Base-by-base conservation (phyloP, 2,329 filamentous ascomycete species). In the Fusarium euwallaceae region DNA sequence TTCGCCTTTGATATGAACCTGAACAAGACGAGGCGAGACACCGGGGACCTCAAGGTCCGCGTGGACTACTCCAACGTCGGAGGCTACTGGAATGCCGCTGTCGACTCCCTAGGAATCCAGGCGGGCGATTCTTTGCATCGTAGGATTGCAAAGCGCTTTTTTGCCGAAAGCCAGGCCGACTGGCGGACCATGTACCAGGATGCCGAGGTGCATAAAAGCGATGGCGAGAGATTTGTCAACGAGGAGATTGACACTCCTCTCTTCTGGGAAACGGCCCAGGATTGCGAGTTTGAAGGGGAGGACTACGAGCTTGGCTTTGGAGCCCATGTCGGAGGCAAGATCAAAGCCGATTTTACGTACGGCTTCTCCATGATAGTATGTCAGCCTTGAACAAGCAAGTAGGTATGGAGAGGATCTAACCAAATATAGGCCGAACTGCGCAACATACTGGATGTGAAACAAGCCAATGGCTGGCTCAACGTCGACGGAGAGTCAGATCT, bases 1-100 rank as follows among this genome's bases (percentile, higher is more conserved):
- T 65, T 72, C 2, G 17, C 60, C 11, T 72, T 72, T 8, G 67
- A 72, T 24, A 34, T 53, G 12, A 66, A 67, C 64, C 45, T 66
- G 6, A 48, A 56, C 4, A 4, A 29, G 0, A 11, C 32, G 17
- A 6, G 16, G 5, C 37, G 66, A 6, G n/a, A 2, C 12, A 34
- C 32, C 0, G 51, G 34, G 3, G 1, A 68, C 2, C 22, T 34
- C 2, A 22, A 32, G 8, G 41, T 66, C 14, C 34, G 66, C n/a
- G 59, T 68, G 8, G 61, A 68, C 27, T 29, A 51, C 6, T 45
- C 61, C 3, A 66, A 60, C 37, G 5, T 36, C 0, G 48, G 24
- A 6, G 41, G 53, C 17, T 4, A 68, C n/a, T 66, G 34, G 51
- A 56, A 68, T 8, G 1, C 45, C 12, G 5, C 27, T 6, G 11